Percentiles rank a stretch among this genome's conserved stretches.
phyloP scores from a whole-genome alignment of 805 yeast genomes.

The Ogataea minuta region DNA sequence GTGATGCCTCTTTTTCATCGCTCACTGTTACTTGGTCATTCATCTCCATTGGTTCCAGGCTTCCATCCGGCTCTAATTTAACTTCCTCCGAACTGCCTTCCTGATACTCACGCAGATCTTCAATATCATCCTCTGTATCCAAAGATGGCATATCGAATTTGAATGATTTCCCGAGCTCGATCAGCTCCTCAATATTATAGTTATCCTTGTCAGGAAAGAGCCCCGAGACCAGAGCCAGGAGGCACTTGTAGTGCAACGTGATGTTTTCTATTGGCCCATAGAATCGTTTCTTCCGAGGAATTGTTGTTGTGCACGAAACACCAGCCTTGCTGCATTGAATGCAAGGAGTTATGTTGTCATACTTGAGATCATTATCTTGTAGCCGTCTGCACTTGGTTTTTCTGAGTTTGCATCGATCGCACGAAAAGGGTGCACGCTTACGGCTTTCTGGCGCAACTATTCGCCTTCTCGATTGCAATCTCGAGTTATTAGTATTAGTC shows the following conservation, averaged over 20 bases:
- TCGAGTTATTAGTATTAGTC: not conserved
- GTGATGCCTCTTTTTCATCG: not conserved
- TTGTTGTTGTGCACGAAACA: conserved; percentile 40
- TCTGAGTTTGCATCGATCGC: conserved; percentile 45
- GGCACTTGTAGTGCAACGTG: conserved; percentile 42
- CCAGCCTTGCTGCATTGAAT: conserved; percentile 37
- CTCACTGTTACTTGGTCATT: conserved; percentile 1
- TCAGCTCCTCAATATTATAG: conserved; percentile 41
- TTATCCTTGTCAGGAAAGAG: conserved; percentile 45
- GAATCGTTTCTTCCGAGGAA: conserved; percentile 41
- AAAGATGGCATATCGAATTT: conserved; percentile 37
- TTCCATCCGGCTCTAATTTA: conserved; percentile 2
- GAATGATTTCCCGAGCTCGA: conserved; percentile 36
- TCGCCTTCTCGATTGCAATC: conserved; percentile 33
- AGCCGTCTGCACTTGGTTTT: conserved; percentile 43
- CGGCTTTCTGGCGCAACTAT: conserved; percentile 38
- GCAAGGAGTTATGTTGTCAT: conserved; percentile 41
- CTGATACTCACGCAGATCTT: conserved; percentile 11
- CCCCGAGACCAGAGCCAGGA: conserved; percentile 38
- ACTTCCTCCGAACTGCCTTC: conserved; percentile 1
- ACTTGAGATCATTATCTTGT: conserved; percentile 33
- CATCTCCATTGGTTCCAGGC: not conserved
- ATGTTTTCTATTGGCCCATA: conserved; percentile 43
- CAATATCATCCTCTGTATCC: conserved; percentile 18
- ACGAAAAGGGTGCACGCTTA: conserved; percentile 42